Evolutionary conservation across 2,329 filamentous ascomycete genomes (phyloP), one percentile per base, ranked within the genome.

Genomic region (Botrytis paeoniae): DNA sequence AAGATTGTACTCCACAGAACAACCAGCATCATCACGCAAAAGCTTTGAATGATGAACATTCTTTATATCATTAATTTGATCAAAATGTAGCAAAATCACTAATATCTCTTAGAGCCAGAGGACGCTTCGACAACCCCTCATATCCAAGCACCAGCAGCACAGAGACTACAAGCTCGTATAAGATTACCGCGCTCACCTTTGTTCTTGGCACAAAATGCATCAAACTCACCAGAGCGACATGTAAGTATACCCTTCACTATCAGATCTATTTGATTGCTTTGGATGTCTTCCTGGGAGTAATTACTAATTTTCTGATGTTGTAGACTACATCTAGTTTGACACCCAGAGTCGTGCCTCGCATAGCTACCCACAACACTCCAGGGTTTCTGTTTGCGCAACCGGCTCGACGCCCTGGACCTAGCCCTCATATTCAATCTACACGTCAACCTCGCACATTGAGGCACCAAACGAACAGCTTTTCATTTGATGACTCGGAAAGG

Each of bases 381-480:
- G 78, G 78, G 25, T 76, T 80, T 22, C 74, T 81, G 7, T 81
- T 80, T 62, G 69, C 80, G 20, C 76, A 77, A n/a, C 80, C 80
- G 43, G 74, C 80, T 43, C 74, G 80, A 65, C 75, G 78, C 66
- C 75, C 74, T 54, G 72, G 75, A 16, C 37, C 71, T 72, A 75
- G 79, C 62, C 74, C 74, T 37, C 69, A 74, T 18, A 35, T 60
- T 72, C 70, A 43, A 16, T 64, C 74, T 51, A 61, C 45, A 29
- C 65, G 59, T 48, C 54, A 70, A 22, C 75, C 75, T 25, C 79
- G 77, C 22, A 75, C 63, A 20, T 80, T 81, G 51, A 79, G 80
- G 73, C 81, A 79, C 69, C 81, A 81, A 71, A 81, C 79, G 22
- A 79, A 81, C 45, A 81, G 78, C 65, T 82, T 81, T 72, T 81